A percentile compares a stretch with the other conserved stretches of the same genome.
These are phyloP conservation scores for Helianthus tuberosus DNA, from an alignment of 129 eudicot species.

Conservation along the genomic window DNA sequence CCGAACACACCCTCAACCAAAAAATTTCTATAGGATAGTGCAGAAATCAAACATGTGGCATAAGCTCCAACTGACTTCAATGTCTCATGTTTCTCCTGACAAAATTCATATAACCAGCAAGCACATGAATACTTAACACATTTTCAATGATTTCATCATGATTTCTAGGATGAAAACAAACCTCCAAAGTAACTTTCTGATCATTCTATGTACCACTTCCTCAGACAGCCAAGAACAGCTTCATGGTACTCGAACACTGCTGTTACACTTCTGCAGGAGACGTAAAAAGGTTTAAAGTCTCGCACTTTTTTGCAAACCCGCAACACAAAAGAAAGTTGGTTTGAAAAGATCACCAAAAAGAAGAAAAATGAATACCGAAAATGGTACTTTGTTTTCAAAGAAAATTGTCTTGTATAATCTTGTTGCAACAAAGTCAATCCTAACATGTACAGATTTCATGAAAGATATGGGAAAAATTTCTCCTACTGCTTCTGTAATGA, in stretches of 20 bases:
- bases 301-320: neutral
- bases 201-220: neutral
- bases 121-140: conserved; percentile 1
- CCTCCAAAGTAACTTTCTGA: conserved; percentile 18
- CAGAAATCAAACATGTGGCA: conserved; percentile 5
- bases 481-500: neutral
- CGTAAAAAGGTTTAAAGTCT: conserved; percentile 16
- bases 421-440: conserved; percentile 43
- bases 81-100: conserved; percentile 16
- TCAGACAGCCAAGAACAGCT: conserved; percentile 23
- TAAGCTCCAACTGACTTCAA: conserved; percentile 22
- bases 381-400: conserved; percentile 12
- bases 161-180: conserved; percentile 1
- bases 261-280: conserved; percentile 25
- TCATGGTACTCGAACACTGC: conserved; percentile 19
- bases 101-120: conserved; percentile 19
- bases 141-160: neutral
- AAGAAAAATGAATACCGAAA: conserved; percentile 13
- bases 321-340: neutral
- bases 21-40: neutral
- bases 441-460: conserved; percentile 65
- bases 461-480: neutral
- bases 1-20: neutral
- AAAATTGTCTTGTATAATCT: conserved; percentile 42
- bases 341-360: neutral